Evolutionary conservation across 2,329 filamentous ascomycete genomes (phyloP).

Genomic region (Didymella exigua): DNA sequence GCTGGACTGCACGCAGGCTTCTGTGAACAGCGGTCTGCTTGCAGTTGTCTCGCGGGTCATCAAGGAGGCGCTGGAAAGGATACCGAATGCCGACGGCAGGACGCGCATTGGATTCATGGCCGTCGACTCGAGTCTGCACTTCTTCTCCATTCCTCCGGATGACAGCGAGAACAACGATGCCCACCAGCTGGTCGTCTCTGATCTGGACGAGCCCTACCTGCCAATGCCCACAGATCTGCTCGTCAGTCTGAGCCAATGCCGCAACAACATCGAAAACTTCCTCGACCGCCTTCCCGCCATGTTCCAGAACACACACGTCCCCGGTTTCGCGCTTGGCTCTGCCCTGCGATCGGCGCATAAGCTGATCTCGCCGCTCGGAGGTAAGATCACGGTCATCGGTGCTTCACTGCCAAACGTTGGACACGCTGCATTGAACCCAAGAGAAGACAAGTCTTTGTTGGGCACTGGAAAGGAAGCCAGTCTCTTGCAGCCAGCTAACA

Average conservation of each 20-base stretch:
- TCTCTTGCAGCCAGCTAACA: constrained; percentile 88
- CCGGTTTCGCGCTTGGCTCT: constrained; percentile 91
- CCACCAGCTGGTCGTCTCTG: constrained; percentile 90
- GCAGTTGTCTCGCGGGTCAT: constrained; percentile 94
- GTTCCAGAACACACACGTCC: constrained; percentile 94
- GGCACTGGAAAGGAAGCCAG: constrained; percentile 90
- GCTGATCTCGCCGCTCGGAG: constrained; percentile 89
- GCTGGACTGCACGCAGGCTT: constrained; percentile 56
- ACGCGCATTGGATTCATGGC: constrained; percentile 94
- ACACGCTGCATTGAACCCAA: constrained; percentile 82
- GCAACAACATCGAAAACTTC: constrained; percentile 89
- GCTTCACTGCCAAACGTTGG: constrained; percentile 90
- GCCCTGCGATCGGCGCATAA: constrained; percentile 93
- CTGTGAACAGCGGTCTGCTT: constrained; percentile 80
- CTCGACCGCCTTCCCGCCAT: constrained; percentile 89
- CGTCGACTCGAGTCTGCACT: constrained; percentile 92
- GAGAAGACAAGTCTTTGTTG: constrained; percentile 94
- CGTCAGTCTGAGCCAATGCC: constrained; percentile 85
- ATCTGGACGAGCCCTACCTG: constrained; percentile 94
- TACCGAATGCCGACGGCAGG: constrained; percentile 95
- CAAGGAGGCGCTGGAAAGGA: constrained; percentile 90
- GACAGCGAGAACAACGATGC: constrained; percentile 82
- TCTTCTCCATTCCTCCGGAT: constrained; percentile 93
- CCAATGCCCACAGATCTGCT: constrained; percentile 91
- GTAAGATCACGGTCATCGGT: constrained; percentile 91